Evolutionary conservation across 2,329 filamentous ascomycete genomes (phyloP), one percentile per base, ranked within the genome.

Genomic region (Calonectria pteridis): DNA sequence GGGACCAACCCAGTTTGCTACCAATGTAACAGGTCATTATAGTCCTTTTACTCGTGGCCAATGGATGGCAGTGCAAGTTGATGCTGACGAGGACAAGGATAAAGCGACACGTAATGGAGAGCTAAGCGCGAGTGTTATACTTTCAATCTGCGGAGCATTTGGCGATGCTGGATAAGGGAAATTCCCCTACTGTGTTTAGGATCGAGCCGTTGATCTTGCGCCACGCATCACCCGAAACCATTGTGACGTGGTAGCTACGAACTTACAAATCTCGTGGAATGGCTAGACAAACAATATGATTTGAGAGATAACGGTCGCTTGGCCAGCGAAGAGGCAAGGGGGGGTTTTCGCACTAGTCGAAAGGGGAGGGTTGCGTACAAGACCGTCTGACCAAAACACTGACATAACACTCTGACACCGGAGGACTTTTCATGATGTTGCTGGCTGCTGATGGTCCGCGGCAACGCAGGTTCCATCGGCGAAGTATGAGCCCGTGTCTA

Each of bases 301-400:
- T 26, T 37, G 37, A 14, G 13, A 55, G n/a, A 40, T 29, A 18
- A 33, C 20, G n/a, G 35, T 31, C 37, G 28, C 55, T 33, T 55
- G 35, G 55, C 43, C 55, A 43, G 28, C 23, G 29, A 43, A 55
- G 65, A 37, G 31, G 55, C 55, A 37, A 33, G 31, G 35, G 11
- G 3, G n/a, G 37, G 20, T 53, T 51, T 33, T 40, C 23, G 31
- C 23, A 11, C 26, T 35, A 50, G n/a, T 31, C 33, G 49, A 26
- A 37, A 31, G 29, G 23, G 31, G 55, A 59, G 58, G 58, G 70
- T 23, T 49, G 49, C 49, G 37, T 13, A 64, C 26, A 49, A 28
- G 28, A 9, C 37, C 49, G 58, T 64, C 70, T 72, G 70, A 65
- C 70, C 58, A 68, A 64, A 26, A n/a, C 55, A 72, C 63, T 64